Evolutionary conservation across 139 green algal species (phyloP).

Genomic region (Tetraselmis chui): DNA sequence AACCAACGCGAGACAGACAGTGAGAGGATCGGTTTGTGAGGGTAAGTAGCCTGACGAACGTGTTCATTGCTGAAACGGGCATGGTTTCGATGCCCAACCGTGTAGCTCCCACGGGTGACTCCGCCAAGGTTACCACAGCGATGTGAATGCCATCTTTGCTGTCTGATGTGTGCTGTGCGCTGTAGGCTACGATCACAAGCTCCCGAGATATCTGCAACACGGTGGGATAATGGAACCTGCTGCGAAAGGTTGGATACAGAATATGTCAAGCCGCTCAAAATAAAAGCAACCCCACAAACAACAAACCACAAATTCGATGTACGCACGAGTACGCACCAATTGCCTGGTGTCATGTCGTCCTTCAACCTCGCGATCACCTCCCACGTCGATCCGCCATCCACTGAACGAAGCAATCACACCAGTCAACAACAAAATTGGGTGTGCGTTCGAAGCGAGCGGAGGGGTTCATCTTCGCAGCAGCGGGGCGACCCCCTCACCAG

Average conservation of each 20-base stretch:
- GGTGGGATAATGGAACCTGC: not conserved
- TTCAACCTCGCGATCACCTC: not conserved
- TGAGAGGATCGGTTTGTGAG: too few species aligned
- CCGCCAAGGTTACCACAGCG: not conserved
- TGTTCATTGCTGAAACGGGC: not conserved
- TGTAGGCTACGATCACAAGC: not conserved
- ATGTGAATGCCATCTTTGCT: not conserved
- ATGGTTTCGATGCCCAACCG: not conserved
- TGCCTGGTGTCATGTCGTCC: not conserved
- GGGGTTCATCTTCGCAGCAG: too few species aligned
- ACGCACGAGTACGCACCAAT: not conserved
- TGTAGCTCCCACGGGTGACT: not conserved
- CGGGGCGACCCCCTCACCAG: not conserved
- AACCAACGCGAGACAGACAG: too few species aligned
- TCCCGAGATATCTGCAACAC: not conserved
- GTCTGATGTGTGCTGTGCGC: not conserved
- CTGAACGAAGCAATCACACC: not conserved
- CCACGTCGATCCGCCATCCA: not conserved
- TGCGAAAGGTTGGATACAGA: not conserved
- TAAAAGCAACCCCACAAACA: too few species aligned
- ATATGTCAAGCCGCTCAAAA: not conserved
- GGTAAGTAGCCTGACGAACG: not conserved
- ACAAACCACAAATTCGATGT: too few species aligned
- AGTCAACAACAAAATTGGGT: not conserved
- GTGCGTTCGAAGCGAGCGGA: too few species aligned